Percentiles rank a stretch among this genome's conserved stretches.
Evolutionary conservation across 768 basidiomycete species (phyloP).

Genomic region (Austroboletus festivus): DNA sequence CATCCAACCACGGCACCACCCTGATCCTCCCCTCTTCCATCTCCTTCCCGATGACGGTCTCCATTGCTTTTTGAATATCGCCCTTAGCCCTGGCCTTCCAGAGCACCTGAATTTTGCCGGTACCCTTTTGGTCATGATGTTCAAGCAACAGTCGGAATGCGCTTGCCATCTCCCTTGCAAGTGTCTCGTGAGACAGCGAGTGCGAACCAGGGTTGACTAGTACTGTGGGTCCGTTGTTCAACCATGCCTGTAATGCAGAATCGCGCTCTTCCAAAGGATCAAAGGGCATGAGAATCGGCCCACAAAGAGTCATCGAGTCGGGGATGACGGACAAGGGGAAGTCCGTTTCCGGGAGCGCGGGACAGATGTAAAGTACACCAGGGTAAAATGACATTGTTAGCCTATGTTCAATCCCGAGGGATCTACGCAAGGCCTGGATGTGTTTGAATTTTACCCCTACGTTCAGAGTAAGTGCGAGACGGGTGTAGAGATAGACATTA

Average conservation of each 20-base stretch:
- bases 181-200: background rate
- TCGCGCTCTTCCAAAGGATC: background rate
- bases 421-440: background rate
- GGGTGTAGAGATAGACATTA: background rate
- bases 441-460: background rate
- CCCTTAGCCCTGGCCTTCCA: background rate
- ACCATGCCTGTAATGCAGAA: background rate
- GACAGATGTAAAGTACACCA: background rate
- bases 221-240: background rate
- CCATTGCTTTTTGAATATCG: background rate
- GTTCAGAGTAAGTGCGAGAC: background rate
- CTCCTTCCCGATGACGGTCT: background rate
- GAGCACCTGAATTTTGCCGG: background rate
- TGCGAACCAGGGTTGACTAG: background rate
- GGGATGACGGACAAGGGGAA: background rate
- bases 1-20: background rate
- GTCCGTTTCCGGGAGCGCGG: background rate
- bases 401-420: background rate
- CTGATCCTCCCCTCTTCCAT: background rate
- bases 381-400: background rate
- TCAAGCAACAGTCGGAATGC: background rate
- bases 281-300: background rate
- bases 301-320: background rate
- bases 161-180: background rate
- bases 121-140: background rate